phyloP scores from a whole-genome alignment of 306 rosid genomes.

The Cucumis sativus region Cucumber_9930_V3 NC_026655.2:16178501-16179000 shows the following conservation, averaged over 20 bases:
- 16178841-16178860: neutral
- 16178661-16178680: too few relatives aligned
- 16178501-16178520: slow-evolving; percentile 48
- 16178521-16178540: slow-evolving; percentile 56
- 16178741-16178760: neutral
- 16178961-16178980: too few relatives aligned
- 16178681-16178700: neutral
- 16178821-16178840: neutral
- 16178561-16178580: neutral
- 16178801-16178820: neutral
- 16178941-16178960: too few relatives aligned
- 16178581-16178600: neutral
- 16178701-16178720: too few relatives aligned
- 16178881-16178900: neutral
- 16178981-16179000: too few relatives aligned
- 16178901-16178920: neutral
- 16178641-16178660: too few relatives aligned
- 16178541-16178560: slow-evolving; percentile 35
- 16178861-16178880: neutral
- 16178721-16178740: neutral
- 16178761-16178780: neutral
- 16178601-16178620: neutral
- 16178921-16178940: too few relatives aligned
- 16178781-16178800: too few relatives aligned
- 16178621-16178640: neutral